Evolutionary conservation across 2,329 filamentous ascomycete genomes (phyloP), one percentile per base, ranked within the genome.

Genomic region (Dactylonectria macrodidyma): DNA sequence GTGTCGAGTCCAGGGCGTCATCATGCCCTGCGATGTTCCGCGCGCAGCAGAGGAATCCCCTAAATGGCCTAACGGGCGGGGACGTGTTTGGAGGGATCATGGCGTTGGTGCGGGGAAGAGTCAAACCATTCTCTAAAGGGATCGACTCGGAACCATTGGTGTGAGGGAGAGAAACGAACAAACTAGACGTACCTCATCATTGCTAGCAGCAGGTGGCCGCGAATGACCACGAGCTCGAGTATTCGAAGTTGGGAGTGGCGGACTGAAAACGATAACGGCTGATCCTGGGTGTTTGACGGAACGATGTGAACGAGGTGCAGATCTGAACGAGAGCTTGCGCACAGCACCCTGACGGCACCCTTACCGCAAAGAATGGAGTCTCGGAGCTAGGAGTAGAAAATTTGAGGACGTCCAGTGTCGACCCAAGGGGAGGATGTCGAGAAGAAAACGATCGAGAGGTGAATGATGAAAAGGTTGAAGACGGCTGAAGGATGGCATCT

Each of bases 101-200:
- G n/a, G n/a, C n/a, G 51, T 22, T 54, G 51, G 51, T 54, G 51
- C 51, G 51, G 51, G 51, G 51, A 54, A 54, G 19, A 12, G 50
- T 30, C 33, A 14, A 22, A 7, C 51, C 51, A 54, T 36, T 54
- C 51, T n/a, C 30, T 10, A 54, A 36, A 24, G 33, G 51, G 33
- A 12, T 36, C 14, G n/a, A 36, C 30, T 8, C 14, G 33, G 30
- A 19, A 54, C n/a, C n/a, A 11, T 54, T 30, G 51, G 34, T 54
- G 51, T 11, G 33, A 9, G n/a, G n/a, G n/a, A 14, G 10, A 54
- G 26, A 24, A 24, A 54, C 33, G 34, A 52, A 19, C 30, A 19
- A 52, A 52, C n/a, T 30, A 36, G 22, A 54, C 51, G n/a, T 54
- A 54, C 51, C 51, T 54, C 51, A 54, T 54, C 33, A 12, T 54